Percentiles rank a stretch among this genome's conserved stretches.
Evolutionary conservation across 257 asterid species (phyloP).

Genomic region (Agastache rugosa): DNA sequence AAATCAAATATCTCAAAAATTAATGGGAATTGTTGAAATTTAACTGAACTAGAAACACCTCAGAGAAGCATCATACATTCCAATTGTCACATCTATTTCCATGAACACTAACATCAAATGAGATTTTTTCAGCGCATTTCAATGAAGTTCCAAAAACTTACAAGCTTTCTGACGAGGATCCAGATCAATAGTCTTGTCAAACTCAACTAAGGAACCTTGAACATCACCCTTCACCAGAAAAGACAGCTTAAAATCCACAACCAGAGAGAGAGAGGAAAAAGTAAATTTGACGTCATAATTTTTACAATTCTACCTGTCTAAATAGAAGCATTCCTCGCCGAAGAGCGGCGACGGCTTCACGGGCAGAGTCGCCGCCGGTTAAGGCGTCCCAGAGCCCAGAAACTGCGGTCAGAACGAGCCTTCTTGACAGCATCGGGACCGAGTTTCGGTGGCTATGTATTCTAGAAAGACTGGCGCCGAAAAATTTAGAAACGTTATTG

Average conservation of each 20-base stretch:
- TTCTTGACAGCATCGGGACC: conserved; percentile 49
- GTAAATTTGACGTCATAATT: background rate
- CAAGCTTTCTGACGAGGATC: conserved; percentile 88
- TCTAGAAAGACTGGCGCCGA: conserved; percentile 36
- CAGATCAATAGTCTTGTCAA: conserved; percentile 85
- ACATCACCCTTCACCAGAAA: conserved; percentile 77
- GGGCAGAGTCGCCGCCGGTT: conserved; percentile 72
- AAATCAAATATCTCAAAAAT: conserved; percentile 6
- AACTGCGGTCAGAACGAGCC: conserved; percentile 62
- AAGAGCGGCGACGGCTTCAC: conserved; percentile 69
- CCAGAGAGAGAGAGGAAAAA: background rate
- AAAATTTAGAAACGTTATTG: conserved; percentile 30
- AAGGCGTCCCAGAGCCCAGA: conserved; percentile 81
- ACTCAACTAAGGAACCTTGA: conserved; percentile 75
- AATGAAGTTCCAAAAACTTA: conserved; percentile 43
- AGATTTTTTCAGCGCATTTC: background rate
- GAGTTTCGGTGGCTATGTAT: conserved; percentile 38
- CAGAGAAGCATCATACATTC: background rate
- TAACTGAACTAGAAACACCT: background rate
- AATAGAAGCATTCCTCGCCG: conserved; percentile 90
- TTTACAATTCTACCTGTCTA: conserved; percentile 62
- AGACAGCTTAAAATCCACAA: conserved; percentile 17
- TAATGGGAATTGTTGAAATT: conserved; percentile 2
- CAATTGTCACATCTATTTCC: background rate
- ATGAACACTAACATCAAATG: background rate